These are phyloP conservation scores for Ustanciosporium gigantosporum DNA, from an alignment of 1,284 basidiomycete genomes.

Conservation along the genomic window DNA sequence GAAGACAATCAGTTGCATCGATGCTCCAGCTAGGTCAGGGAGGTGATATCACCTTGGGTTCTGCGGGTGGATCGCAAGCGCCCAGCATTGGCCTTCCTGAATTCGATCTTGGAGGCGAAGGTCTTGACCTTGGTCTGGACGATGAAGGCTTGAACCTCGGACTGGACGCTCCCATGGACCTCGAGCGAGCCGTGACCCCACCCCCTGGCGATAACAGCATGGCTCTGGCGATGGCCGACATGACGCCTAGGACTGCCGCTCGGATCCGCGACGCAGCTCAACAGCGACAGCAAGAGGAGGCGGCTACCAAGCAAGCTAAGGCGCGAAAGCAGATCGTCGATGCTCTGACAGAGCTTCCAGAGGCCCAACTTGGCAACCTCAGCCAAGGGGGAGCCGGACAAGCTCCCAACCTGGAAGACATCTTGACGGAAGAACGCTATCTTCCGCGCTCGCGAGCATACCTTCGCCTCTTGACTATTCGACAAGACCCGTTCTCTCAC, in stretches of 20 bases:
- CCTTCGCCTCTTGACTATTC: slow-evolving; percentile 79
- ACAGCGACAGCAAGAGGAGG: slow-evolving; percentile 39
- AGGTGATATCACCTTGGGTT: slow-evolving; percentile 28
- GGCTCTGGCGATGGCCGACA: slow-evolving; percentile 55
- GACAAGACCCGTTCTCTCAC: slow-evolving; percentile 79
- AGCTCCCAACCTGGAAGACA: slow-evolving; percentile 71
- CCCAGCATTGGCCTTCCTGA: slow-evolving; percentile 36
- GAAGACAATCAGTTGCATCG: slow-evolving; percentile 36
- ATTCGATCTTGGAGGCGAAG: slow-evolving; percentile 56
- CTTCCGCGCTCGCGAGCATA: slow-evolving; percentile 79
- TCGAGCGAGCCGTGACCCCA: slow-evolving; percentile 28
- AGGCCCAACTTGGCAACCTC: slow-evolving; percentile 40
- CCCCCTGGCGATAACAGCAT: slow-evolving; percentile 40
- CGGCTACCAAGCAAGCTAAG: slow-evolving; percentile 36
- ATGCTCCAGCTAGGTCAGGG: slow-evolving; percentile 37
- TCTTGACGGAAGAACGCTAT: slow-evolving; percentile 73
- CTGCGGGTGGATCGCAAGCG: slow-evolving; percentile 30
- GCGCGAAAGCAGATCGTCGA: slow-evolving; percentile 63
- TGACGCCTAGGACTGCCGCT: slow-evolving; percentile 67
- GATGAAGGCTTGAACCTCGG: slow-evolving; percentile 32
- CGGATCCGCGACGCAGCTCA: slow-evolving; percentile 51
- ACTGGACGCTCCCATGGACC: slow-evolving; percentile 24
- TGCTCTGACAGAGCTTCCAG: slow-evolving; percentile 66
- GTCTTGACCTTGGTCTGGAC: slow-evolving; percentile 69
- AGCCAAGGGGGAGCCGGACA: slow-evolving; percentile 67